phyloP scores from a whole-genome alignment of 495 filamentous ascomycete species.

The Neurospora africana region DNA sequence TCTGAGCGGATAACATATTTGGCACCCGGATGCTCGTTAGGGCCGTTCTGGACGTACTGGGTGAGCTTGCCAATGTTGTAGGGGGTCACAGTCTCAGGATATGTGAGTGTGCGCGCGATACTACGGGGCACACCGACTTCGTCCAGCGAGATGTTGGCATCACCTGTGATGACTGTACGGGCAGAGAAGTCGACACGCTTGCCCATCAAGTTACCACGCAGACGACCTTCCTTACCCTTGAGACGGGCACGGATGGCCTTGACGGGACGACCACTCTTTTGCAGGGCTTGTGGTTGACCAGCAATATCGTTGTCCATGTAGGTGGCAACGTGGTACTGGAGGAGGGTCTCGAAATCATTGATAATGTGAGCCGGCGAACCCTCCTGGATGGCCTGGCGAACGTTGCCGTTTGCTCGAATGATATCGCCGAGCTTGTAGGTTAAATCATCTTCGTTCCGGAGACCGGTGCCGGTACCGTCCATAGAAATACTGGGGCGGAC shows the following conservation, averaged over 20 bases:
- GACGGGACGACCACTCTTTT: conserved; percentile 91
- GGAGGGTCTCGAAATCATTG: conserved; percentile 74
- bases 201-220: conserved; percentile 97
- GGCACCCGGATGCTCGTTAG: conserved; percentile 87
- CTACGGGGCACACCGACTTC: conserved; percentile 90
- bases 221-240: conserved; percentile 96
- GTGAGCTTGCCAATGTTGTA: conserved; percentile 95
- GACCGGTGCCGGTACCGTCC: conserved; percentile 75
- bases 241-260: conserved; percentile 93
- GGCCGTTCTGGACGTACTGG: conserved; percentile 79
- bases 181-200: conserved; percentile 99
- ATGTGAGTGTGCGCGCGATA: conserved; percentile 84
- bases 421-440: conserved; percentile 98
- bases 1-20: conserved; percentile 89
- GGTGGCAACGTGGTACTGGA: conserved; percentile 98
- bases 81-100: conserved; percentile 92
- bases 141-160: conserved; percentile 90
- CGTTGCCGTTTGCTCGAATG: conserved; percentile 92
- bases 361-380: conserved; percentile 83
- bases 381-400: conserved; percentile 75
- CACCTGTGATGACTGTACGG: conserved; percentile 97
- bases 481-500: conserved; percentile 93
- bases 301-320: conserved; percentile 99
- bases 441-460: conserved; percentile 93
- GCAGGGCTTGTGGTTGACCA: conserved; percentile 86